A percentile compares a stretch with the other conserved stretches of the same genome.
Evolutionary conservation across 2,329 filamentous ascomycete genomes (phyloP).

Genomic region (Biscogniauxia sp.): DNA sequence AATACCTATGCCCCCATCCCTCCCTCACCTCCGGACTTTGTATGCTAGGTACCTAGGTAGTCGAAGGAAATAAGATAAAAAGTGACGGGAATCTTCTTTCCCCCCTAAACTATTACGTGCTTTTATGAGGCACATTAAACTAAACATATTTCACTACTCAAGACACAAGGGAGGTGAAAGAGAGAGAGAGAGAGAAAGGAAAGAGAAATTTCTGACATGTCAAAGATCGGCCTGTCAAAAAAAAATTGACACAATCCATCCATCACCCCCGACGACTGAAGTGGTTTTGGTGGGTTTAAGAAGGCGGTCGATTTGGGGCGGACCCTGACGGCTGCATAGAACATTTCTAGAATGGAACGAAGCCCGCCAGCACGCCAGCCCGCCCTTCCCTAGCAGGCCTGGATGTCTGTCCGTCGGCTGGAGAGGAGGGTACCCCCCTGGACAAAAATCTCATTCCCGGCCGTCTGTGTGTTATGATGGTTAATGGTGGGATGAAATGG

Average conservation of each 20-base stretch:
- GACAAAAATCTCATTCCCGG: not conserved
- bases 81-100: too few species aligned
- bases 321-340: slow-evolving; percentile 24
- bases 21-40: too few species aligned
- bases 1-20: too few species aligned
- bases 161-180: too few species aligned
- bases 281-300: not conserved
- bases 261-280: too few species aligned
- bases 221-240: not conserved
- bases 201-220: not conserved
- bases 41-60: too few species aligned
- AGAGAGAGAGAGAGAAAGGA: too few species aligned
- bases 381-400: slow-evolving; percentile 15
- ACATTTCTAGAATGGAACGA: slow-evolving; percentile 28
- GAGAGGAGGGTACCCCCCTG: not conserved
- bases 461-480: not conserved
- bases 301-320: not conserved
- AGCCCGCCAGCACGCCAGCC: slow-evolving; percentile 1
- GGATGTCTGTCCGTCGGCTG: slow-evolving; percentile 3
- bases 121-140: too few species aligned
- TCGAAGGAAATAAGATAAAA: too few species aligned
- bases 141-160: too few species aligned
- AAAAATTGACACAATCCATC: not conserved
- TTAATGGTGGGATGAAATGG: not conserved
- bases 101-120: too few species aligned